Conservation (phyloP, 805 yeast genomes). For the Ogataea kodamae region DNA sequence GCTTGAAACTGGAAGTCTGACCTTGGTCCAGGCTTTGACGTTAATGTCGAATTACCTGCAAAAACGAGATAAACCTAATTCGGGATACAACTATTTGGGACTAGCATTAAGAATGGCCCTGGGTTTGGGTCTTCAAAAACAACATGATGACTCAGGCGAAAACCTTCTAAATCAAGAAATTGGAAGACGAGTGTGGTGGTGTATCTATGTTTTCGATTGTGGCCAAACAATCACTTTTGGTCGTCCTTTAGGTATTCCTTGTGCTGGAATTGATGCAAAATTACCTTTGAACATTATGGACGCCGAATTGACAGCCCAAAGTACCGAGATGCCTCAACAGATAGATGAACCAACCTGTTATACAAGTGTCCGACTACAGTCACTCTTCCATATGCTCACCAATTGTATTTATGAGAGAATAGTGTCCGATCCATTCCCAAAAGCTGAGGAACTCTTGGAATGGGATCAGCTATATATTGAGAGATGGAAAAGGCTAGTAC, state of each 20-base stretch:
- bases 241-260: constrained; percentile 18
- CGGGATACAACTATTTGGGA: constrained; percentile 16
- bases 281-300: constrained; percentile 16
- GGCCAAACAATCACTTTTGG: constrained; percentile 20
- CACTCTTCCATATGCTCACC: constrained; percentile 16
- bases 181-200: constrained; percentile 17
- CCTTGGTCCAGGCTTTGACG: constrained; percentile 17
- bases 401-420: constrained; percentile 18
- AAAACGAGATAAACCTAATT: constrained; percentile 17
- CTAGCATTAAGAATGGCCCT: constrained; percentile 17
- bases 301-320: constrained; percentile 10
- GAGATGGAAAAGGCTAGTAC: constrained; percentile 12
- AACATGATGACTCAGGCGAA: constrained; percentile 8
- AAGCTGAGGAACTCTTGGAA: constrained; percentile 13
- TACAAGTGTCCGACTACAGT: constrained; percentile 14
- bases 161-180: constrained; percentile 10
- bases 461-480: constrained; percentile 15
- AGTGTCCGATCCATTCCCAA: constrained; percentile 18
- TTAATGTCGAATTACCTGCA: constrained; percentile 17
- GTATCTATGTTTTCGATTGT: constrained; percentile 15
- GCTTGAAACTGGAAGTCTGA: constrained; percentile 15
- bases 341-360: constrained; percentile 13
- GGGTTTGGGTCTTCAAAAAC: constrained; percentile 15
- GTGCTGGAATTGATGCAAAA: constrained; percentile 15
- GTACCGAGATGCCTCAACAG: constrained; percentile 3